These are phyloP conservation scores for Yamadazyma sp. DNA, from an alignment of 1,139 yeast species.

Conservation along the genomic window DNA sequence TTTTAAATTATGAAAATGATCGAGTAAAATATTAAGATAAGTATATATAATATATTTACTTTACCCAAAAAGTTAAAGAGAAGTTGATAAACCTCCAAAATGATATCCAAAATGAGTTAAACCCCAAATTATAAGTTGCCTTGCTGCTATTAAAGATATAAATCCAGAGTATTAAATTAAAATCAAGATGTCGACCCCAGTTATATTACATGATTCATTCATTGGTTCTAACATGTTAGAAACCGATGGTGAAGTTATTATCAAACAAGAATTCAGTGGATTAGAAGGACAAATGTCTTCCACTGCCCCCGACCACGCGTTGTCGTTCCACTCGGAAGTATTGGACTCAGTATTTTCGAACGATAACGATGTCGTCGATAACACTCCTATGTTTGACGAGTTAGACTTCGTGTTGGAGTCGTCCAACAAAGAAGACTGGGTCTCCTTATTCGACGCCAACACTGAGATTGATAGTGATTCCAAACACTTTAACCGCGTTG, in stretches of 20 bases:
- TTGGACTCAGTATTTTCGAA: constrained; percentile 62
- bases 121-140: constrained; percentile 1
- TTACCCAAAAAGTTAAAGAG: constrained; percentile 4
- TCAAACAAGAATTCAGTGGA: constrained; percentile 6
- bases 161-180: no score
- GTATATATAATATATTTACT: constrained; percentile 10
- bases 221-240: constrained; percentile 10
- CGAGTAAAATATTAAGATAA: constrained; percentile 7
- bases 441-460: constrained; percentile 56
- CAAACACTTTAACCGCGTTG: constrained; percentile 15
- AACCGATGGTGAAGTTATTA: constrained; percentile 2
- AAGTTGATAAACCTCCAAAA: constrained; percentile 12
- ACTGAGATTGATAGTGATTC: constrained; percentile 24
- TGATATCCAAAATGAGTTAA: constrained; percentile 13
- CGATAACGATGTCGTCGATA: constrained; percentile 42
- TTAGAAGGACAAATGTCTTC: constrained; percentile 2
- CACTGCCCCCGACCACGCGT: constrained; percentile 10
- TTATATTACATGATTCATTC: constrained; percentile 14
- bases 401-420: constrained; percentile 49
- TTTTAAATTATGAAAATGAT: constrained; percentile 9
- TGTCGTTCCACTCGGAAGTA: constrained; percentile 57
- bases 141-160: constrained; percentile 3
- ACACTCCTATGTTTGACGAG: constrained; percentile 69
- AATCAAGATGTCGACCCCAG: constrained; percentile 13
- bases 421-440: constrained; percentile 57